These are phyloP conservation scores for Urochloa ruziziensis DNA, from an alignment of 176 grass and related monocot genomes.

Conservation along the genomic window DNA sequence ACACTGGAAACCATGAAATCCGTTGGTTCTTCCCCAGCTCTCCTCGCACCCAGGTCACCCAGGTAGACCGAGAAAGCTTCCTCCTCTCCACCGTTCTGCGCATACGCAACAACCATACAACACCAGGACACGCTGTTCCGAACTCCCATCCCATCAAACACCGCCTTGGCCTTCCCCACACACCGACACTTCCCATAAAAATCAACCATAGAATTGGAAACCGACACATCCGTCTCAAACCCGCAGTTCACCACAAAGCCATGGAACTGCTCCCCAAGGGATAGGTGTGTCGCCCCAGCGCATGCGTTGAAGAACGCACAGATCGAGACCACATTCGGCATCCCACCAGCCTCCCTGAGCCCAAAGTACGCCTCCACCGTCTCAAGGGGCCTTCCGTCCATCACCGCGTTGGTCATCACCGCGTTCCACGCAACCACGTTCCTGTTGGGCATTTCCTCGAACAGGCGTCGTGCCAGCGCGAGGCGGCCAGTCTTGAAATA, in stretches of 20 bases:
- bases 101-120: slow-evolving; percentile 61
- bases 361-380: slow-evolving; percentile 52
- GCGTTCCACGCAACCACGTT: slow-evolving; percentile 70
- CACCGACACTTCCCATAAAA: slow-evolving; percentile 75
- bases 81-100: slow-evolving; percentile 65
- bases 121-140: slow-evolving; percentile 79
- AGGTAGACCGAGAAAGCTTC: slow-evolving; percentile 61
- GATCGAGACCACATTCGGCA: slow-evolving; percentile 54
- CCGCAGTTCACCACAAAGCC: slow-evolving; percentile 46
- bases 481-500: slow-evolving; percentile 67
- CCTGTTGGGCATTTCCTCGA: slow-evolving; percentile 65
- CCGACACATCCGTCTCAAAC: slow-evolving; percentile 43
- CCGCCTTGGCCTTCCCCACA: slow-evolving; percentile 33
- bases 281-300: slow-evolving; percentile 31
- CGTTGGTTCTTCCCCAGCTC: slow-evolving; percentile 52
- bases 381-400: slow-evolving; percentile 51
- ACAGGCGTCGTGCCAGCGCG: slow-evolving; percentile 44
- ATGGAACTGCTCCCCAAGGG: slow-evolving; percentile 59
- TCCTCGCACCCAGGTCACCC: slow-evolving; percentile 50
- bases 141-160: slow-evolving; percentile 60
- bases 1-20: slow-evolving; percentile 74
- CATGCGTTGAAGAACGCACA: slow-evolving; percentile 78
- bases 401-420: slow-evolving; percentile 67
- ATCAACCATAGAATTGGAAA: slow-evolving; percentile 64
- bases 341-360: slow-evolving; percentile 39